A percentile compares a stretch with the other conserved stretches of the same genome.
phyloP scores from a whole-genome alignment of 768 basidiomycete species.

The Chiua virens region DNA sequence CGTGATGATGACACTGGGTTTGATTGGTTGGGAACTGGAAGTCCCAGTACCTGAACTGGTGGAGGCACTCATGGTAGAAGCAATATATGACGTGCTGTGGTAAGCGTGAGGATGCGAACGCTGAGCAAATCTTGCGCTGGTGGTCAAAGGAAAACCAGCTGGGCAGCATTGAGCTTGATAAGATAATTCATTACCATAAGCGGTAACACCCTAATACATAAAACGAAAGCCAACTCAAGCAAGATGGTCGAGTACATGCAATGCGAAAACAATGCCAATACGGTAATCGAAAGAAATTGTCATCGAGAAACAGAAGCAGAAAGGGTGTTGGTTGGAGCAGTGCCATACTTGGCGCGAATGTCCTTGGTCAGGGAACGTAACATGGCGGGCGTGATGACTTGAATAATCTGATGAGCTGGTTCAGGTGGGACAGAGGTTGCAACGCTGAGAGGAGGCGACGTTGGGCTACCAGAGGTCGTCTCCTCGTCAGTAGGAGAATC shows the following conservation, averaged over 20 bases:
- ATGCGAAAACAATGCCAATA: slow-evolving; percentile 1
- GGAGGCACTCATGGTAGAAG: slow-evolving; percentile 21
- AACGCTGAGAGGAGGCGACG: slow-evolving; percentile 48
- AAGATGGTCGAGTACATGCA: slow-evolving; percentile 6
- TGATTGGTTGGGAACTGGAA: slow-evolving; percentile 28
- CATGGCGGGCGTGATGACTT: slow-evolving; percentile 66
- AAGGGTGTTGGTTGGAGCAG: neutral
- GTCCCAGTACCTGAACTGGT: slow-evolving; percentile 1
- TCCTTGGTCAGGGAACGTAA: slow-evolving; percentile 42
- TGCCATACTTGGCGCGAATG: slow-evolving; percentile 32
- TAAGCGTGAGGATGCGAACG: neutral
- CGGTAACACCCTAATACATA: neutral
- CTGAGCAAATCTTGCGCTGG: slow-evolving; percentile 5
- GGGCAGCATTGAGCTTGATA: neutral
- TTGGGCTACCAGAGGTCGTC: slow-evolving; percentile 20
- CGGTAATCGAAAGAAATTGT: neutral
- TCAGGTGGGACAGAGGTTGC: slow-evolving; percentile 42
- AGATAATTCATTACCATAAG: slow-evolving; percentile 15
- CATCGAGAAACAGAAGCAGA: slow-evolving; percentile 10
- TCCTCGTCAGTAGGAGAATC: slow-evolving; percentile 32
- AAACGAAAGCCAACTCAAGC: neutral
- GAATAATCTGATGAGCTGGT: slow-evolving; percentile 29
- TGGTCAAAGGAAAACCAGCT: slow-evolving; percentile 5
- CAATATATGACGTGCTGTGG: neutral
- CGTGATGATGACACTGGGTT: slow-evolving; percentile 82